Evolutionary conservation across 2,329 filamentous ascomycete genomes (phyloP), one percentile per base, ranked within the genome.

Genomic region (Colletotrichum simmondsii): DNA sequence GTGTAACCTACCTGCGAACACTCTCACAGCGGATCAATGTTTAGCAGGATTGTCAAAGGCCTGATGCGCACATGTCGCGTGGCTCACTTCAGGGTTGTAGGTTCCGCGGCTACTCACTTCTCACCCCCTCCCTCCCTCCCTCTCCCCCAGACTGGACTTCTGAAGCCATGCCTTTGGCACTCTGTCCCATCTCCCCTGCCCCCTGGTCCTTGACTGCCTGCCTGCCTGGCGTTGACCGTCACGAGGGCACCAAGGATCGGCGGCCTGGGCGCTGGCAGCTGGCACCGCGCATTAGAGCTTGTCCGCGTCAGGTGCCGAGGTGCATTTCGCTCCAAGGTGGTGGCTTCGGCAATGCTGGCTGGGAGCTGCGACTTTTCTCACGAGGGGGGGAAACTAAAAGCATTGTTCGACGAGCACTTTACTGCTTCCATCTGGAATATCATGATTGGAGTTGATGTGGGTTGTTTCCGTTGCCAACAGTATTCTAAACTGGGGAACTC

Each of bases 191-290:
- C 10, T 54, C 16, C 60, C 59, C 58, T 46, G 58, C 19, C 53
- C 61, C 67, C 28, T 46, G 35, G 35, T 5, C 61, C 16, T 42
- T 42, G 37, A 49, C 42, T 49, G 37, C 42, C 42, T 49, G 37
- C 42, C 42, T 49, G 42, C 42, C 68, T 67, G 49, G 42, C 26
- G 32, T 52, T 24, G 28, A 72, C 65, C 70, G 65, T 70, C 70
- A 70, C 65, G 70, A 72, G 70, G 30, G 26, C 68, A 56, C 58
- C 32, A 46, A 56, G 12, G 65, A 72, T 72, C 53, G 65, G 42
- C 69, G 65, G 53, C 65, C 54, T 60, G 65, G 70, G 60, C 60
- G 56, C 32, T 60, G 70, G 42, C 65, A 69, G 65, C 70, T 72
- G 70, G 70, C 53, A 63, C 19, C 54, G 49, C 24, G 56, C 65